A percentile compares a stretch with the other conserved stretches of the same genome.
Evolutionary conservation across 78 protist species (phyloP).

Genomic region (Diacronema lutheri): DNA sequence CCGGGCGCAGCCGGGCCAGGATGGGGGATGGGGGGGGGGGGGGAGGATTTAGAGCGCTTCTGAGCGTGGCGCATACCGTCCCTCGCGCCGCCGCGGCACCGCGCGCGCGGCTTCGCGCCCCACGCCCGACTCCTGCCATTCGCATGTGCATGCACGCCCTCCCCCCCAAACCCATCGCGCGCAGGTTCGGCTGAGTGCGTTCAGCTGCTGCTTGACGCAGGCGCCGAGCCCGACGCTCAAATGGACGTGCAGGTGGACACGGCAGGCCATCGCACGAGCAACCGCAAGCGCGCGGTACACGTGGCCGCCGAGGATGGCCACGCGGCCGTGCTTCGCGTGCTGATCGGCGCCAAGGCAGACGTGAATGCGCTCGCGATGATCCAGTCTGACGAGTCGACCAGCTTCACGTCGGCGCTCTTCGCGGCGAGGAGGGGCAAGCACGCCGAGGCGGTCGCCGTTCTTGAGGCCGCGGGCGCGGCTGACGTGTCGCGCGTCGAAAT

Average conservation of each 20-base stretch:
- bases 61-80: too few relatives aligned
- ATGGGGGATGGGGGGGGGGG: too few relatives aligned
- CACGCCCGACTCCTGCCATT: too few relatives aligned
- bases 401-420: neutral
- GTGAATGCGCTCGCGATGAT: neutral
- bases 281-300: neutral
- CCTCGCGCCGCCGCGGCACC: too few relatives aligned
- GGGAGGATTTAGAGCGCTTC: too few relatives aligned
- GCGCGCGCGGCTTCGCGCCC: too few relatives aligned
- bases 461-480: neutral
- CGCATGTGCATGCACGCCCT: too few relatives aligned
- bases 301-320: conserved; percentile 21
- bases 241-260: neutral
- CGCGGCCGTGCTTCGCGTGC: neutral
- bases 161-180: too few relatives aligned
- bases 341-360: neutral
- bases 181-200: neutral
- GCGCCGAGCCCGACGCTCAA: neutral
- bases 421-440: neutral
- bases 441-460: neutral
- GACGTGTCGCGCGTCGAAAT: neutral
- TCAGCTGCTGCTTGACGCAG: neutral
- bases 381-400: neutral
- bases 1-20: too few relatives aligned
- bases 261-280: neutral